Evolutionary conservation across 2,329 filamentous ascomycete species (phyloP), one percentile per base, ranked within the genome.

Genomic region (Rosellinia necatrix): DNA sequence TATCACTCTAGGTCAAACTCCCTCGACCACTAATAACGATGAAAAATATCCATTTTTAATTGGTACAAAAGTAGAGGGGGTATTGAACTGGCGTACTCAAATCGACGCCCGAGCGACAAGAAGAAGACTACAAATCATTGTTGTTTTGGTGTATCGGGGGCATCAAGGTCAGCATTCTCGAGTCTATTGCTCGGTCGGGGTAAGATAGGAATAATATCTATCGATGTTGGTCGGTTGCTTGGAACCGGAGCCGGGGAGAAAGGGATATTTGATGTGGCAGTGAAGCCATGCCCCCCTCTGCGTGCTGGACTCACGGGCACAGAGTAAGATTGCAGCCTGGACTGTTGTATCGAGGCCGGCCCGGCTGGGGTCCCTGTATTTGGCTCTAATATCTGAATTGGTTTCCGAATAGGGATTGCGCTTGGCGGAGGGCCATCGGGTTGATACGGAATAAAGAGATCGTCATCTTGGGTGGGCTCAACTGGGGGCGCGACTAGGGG

Each of bases 391-490:
- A 70, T 66, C 29, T 63, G 60, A 13, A 68, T 34, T 6, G 68
- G 67, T 2, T 56, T 53, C 7, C 63, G 58, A 29, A 68, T 71
- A 6, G 70, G 63, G 13, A 77, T 59, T 1, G 75, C 49, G 3
- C 70, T 66, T 0, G 81, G 74, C 0, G 71, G 58, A 1, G 80
- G 78, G 0, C 81, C 82, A n/a, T 81, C 76, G 0, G 82, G 81
- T 56, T 84, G 79, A 59, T 84, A 84, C 0, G 75, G 75, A 21
- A 85, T 72, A 58, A 85, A 85, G 19, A 79, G 64, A 47, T 80
- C 76, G 1, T 68, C 58, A 6, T 65, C 62, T 4, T 63, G 44
- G 13, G 58, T 32, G 12, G 59, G 57, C 21, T 58, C 60, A 4
- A 58, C 40, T 1, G 59, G 56, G 46, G 15, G 27, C 17, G 60